Percentiles rank a stretch among this genome's conserved stretches.
Conservation (phyloP, 139 green algal genomes). For the Chlorella sp. region DNA sequence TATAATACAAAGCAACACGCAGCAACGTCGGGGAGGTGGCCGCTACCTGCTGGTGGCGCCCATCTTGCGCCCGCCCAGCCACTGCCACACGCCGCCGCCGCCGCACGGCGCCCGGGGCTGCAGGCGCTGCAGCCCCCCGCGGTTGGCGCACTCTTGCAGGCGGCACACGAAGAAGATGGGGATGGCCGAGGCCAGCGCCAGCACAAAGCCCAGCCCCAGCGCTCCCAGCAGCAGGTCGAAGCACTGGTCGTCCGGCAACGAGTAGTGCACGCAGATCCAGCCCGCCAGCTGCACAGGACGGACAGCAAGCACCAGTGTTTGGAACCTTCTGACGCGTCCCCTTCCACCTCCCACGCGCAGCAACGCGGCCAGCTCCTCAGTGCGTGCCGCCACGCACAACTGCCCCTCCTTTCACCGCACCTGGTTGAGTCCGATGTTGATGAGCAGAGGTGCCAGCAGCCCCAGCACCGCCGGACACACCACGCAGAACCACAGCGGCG, state of each 20-base stretch:
- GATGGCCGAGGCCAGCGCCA: constrained; percentile 2
- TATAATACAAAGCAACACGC: too few relatives aligned
- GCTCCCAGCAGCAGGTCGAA: constrained; percentile 27
- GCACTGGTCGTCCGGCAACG: constrained; percentile 20
- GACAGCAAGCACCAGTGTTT: not conserved
- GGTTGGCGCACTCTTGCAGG: not conserved
- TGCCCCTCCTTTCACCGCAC: too few relatives aligned
- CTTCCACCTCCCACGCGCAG: not conserved
- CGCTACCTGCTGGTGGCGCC: too few relatives aligned
- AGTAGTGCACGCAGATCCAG: constrained; percentile 13
- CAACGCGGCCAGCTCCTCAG: not conserved
- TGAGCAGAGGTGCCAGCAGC: constrained; percentile 27
- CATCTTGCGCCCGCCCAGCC: too few relatives aligned
- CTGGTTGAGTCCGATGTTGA: constrained; percentile 32
- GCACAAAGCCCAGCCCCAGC: constrained; percentile 6
- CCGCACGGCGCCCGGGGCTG: too few relatives aligned
- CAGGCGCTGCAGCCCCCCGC: too few relatives aligned
- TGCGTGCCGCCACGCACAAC: not conserved
- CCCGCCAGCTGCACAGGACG: constrained; percentile 10
- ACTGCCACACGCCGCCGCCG: too few relatives aligned
- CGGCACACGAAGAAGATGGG: constrained; percentile 8
- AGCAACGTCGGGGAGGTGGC: too few relatives aligned
- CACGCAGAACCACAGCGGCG: constrained; percentile 37
- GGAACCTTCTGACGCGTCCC: not conserved
- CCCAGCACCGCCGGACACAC: constrained; percentile 34